Base-by-base conservation (phyloP, 805 yeast species). In the Candida adriatica region DNA sequence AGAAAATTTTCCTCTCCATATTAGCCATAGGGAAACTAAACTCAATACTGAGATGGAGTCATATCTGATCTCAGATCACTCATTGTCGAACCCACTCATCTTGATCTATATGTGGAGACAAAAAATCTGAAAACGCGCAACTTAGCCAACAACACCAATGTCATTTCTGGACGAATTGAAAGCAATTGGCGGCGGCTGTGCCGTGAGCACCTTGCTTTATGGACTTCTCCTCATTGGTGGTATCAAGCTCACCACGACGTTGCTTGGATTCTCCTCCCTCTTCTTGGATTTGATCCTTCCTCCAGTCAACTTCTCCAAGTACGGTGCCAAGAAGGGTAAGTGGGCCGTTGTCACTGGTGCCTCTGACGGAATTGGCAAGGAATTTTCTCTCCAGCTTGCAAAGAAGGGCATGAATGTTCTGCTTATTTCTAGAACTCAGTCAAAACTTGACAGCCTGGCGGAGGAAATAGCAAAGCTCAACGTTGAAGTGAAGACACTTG, bases 261-360 rank as follows among this genome's bases (percentile, higher is more conserved):
- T 65, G 0, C 61, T 81, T 37, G 68, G 79, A 38, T 61, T 70
- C 30, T 39, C 55, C 6, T 58, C 86, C 2, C 48, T 83, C 39
- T 24, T 83, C n/a, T 45, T 65, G 14, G 88, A 82, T 41, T 55
- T 79, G 30, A 37, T 84, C 16, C 62, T 80, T 20, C 86, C 90
- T 19, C 61, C 77, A 6, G 75, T 57, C 17, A 50, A 63, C 47
- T 79, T 69, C 49, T 49, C 55, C 25, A 77, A 74, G 53, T 87
- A 87, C 51, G 95, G 96, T n/a, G 80, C 90, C 17, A 64, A 66
- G 38, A 30, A 43, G 10, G 81, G 80, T 17, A 66, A 72, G 24
- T 92, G 96, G 90, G 96, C 96, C n/a, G 82, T 92, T 19, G 73
- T 92, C 13, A 92, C 98, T 6, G 98, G 98, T 37, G 94, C 96